Percentiles rank a stretch among this genome's conserved stretches.
Conservation (phyloP, 2,329 filamentous ascomycete species). For the Fusarium sp. region DNA sequence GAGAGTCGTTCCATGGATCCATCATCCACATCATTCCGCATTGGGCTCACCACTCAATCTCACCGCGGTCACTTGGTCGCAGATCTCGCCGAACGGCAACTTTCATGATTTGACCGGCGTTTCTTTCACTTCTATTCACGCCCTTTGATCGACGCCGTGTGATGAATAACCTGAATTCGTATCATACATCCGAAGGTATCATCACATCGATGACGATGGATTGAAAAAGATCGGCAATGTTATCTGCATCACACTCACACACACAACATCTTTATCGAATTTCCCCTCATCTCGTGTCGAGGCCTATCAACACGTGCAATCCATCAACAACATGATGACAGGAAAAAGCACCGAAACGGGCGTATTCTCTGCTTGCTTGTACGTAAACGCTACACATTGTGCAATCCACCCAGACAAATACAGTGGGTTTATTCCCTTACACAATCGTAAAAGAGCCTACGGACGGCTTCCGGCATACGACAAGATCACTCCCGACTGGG, state of each 20-base stretch:
- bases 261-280: conserved; percentile 2
- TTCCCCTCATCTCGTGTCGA: conserved; percentile 23
- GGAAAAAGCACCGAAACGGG: conserved; percentile 20
- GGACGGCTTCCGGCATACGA: not conserved
- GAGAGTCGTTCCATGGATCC: conserved; percentile 33
- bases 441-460: not conserved
- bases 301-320: conserved; percentile 23
- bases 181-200: conserved; percentile 1
- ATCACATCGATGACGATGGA: conserved; percentile 25
- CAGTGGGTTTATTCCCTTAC: conserved; percentile 9
- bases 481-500: conserved; percentile 20
- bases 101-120: conserved; percentile 26
- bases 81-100: conserved; percentile 34
- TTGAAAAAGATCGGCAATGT: conserved; percentile 22
- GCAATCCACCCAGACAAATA: conserved; percentile 14
- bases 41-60: conserved; percentile 21
- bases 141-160: conserved; percentile 20
- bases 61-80: conserved; percentile 25
- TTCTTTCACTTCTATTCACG: conserved; percentile 10
- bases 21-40: conserved; percentile 29
- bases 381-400: conserved; percentile 30
- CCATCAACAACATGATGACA: conserved; percentile 1
- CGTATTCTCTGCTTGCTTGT: conserved; percentile 15
- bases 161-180: not conserved
- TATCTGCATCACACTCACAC: conserved; percentile 13